Base-by-base conservation (phyloP, 371 early-diverging fungal species). In the Syncephalastrum racemosum region DNA sequence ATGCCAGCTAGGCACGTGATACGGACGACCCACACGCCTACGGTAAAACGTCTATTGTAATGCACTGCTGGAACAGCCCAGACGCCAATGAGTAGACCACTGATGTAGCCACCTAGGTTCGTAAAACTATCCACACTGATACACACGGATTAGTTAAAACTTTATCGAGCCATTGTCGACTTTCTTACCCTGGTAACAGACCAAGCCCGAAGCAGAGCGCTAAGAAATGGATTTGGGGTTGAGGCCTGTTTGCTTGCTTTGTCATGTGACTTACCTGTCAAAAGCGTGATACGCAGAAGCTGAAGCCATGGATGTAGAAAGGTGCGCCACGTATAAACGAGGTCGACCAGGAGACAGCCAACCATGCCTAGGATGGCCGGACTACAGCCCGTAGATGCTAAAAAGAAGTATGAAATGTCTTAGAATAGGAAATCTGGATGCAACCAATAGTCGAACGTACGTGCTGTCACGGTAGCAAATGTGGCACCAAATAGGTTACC, bases 361-460 rank as follows among this genome's bases (percentile, higher is more conserved):
- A 86, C 64, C 47, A 93, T 56, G 18, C 75, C 93, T 67, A 87
- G 90, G 6, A 91, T 56, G 1, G 90, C 75, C 4, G 90, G 87
- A 40, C 88, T 88, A 45, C 84, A 80, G 3, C 93, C 93, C 53
- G 89, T 83, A 0, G 82, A 82, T 5, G 75, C 79, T 73, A 58
- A 4, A 50, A n/a, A 41, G 0, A 49, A 42, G 13, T 4, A 7
- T 3, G 1, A 14, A 4, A 44, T 47, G n/a, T 25, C 16, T 6
- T 7, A 56, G 6, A 27, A 20, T 6, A 4, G 40, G 10, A 22
- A 27, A 56, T 6, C 4, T 14, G 22, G 6, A n/a, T 1, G 18
- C 14, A 15, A 10, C 6, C 18, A 25, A 19, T 31, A 3, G 7
- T 25, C 3, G 18, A 42, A 65, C 77, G 66, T 73, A 76, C 81